phyloP scores from a whole-genome alignment of 208 protist species.

The Porcisia deanei region DNA sequence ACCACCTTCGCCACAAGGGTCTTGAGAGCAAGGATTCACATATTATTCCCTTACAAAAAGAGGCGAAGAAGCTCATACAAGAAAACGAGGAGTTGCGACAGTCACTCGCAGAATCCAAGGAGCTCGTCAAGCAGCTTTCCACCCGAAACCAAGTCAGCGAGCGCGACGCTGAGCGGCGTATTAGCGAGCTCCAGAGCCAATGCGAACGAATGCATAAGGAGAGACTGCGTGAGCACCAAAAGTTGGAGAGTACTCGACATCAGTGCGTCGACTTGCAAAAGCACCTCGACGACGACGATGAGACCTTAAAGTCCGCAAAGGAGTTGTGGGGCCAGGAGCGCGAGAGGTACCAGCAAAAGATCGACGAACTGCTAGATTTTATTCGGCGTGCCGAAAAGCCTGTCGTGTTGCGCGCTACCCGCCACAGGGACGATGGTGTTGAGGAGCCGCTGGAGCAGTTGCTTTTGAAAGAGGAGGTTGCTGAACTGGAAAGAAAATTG shows the following conservation, averaged over 20 bases:
- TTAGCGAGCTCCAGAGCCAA: slow-evolving; percentile 22
- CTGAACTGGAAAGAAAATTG: slow-evolving; percentile 68
- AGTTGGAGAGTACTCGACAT: slow-evolving; percentile 40
- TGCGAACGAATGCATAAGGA: slow-evolving; percentile 37
- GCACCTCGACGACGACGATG: slow-evolving; percentile 37
- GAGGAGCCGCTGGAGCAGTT: slow-evolving; percentile 46
- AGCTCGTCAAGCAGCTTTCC: slow-evolving; percentile 5
- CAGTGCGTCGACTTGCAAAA: slow-evolving; percentile 44
- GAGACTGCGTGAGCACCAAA: slow-evolving; percentile 30
- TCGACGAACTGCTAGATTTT: slow-evolving; percentile 44
- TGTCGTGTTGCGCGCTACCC: background rate
- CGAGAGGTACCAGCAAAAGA: slow-evolving; percentile 49
- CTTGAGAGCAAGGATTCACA: slow-evolving; percentile 15
- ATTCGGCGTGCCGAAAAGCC: slow-evolving; percentile 21
- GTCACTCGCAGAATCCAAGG: slow-evolving; percentile 21
- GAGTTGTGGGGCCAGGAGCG: slow-evolving; percentile 66
- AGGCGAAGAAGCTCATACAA: slow-evolving; percentile 58
- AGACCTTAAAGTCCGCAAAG: slow-evolving; percentile 35
- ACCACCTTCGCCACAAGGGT: slow-evolving; percentile 43
- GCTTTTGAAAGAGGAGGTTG: slow-evolving; percentile 74
- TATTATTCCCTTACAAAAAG: slow-evolving; percentile 22
- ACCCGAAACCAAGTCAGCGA: slow-evolving; percentile 7
- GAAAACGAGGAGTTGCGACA: slow-evolving; percentile 54
- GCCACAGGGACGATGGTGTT: background rate
- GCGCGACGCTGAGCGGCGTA: slow-evolving; percentile 12